phyloP scores from a whole-genome alignment of 1,139 yeast genomes.

The Saccharomyces hybrid region DNA sequence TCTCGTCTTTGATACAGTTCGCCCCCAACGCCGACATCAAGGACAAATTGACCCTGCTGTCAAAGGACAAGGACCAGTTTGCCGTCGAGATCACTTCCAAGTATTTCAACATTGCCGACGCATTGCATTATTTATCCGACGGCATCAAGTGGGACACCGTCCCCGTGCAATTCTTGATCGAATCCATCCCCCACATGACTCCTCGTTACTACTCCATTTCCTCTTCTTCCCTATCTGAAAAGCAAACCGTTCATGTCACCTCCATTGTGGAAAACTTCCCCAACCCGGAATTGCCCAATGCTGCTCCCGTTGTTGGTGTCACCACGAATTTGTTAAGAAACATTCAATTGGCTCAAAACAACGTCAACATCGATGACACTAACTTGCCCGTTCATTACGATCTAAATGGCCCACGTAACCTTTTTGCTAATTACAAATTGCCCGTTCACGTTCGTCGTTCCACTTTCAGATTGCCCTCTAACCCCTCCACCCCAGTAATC shows the following conservation, averaged over 20 bases:
- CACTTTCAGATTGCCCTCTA: slow-evolving; percentile 87
- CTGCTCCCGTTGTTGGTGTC: slow-evolving; percentile 50
- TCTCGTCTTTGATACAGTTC: slow-evolving; percentile 70
- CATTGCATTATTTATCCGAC: slow-evolving; percentile 52
- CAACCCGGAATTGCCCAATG: slow-evolving; percentile 31
- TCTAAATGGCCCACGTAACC: slow-evolving; percentile 72
- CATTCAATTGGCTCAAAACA: slow-evolving; percentile 57
- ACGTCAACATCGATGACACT: slow-evolving; percentile 30
- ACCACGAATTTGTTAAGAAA: slow-evolving; percentile 81
- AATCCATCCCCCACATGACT: slow-evolving; percentile 70
- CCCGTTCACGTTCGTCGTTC: slow-evolving; percentile 95
- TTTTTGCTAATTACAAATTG: slow-evolving; percentile 49
- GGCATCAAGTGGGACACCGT: slow-evolving; percentile 59
- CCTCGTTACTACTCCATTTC: slow-evolving; percentile 97
- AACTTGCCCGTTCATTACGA: slow-evolving; percentile 51
- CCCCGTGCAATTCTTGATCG: slow-evolving; percentile 80
- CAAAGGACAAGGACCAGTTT: slow-evolving; percentile 62
- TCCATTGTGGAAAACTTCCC: slow-evolving; percentile 75
- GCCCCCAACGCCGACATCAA: slow-evolving; percentile 66
- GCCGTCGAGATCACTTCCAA: slow-evolving; percentile 55
- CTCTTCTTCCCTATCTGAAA: slow-evolving; percentile 75
- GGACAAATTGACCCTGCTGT: slow-evolving; percentile 44
- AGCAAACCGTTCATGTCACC: slow-evolving; percentile 69
- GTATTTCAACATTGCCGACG: slow-evolving; percentile 69
- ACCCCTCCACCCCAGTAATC: slow-evolving; percentile 74